Evolutionary conservation across 2,329 filamentous ascomycete genomes (phyloP), one percentile per base, ranked within the genome.

Genomic region (Paecilomyces fulvus): DNA sequence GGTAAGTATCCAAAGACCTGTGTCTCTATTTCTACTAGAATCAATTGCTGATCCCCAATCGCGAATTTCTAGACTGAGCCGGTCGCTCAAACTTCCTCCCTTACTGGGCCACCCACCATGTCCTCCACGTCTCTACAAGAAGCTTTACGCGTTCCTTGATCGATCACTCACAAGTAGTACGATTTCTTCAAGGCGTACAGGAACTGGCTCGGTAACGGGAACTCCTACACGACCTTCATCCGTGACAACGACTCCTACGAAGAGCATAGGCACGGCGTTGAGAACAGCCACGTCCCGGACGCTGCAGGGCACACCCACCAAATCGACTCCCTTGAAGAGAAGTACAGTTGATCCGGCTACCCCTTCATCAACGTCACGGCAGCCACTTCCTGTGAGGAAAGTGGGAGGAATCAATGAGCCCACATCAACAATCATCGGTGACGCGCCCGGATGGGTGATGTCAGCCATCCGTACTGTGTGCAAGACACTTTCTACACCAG

Each of bases 141-240:
- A 90, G 57, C 79, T 97, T 37, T 94, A 92, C 70, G 77, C 77
- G 30, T 91, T 92, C 68, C 83, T 97, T 58, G 87, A 92, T 63
- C 84, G 83, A 55, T 85, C 86, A 46, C 77, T 97, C 4, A 59
- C 64, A 10, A 58, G 67, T 51, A 66, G 76, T 33, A 66, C 68
- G 7, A 59, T 63, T 17, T 65, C 61, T 3, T 60, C 70, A n/a
- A 73, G 71, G 56, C 71, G 68, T 33, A 69, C 74, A 56, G 66
- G 65, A n/a, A 67, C 63, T 49, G 56, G 49, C 12, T 67, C 68
- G 1, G 37, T 43, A 7, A 23, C 51, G 9, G 21, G 43, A 10
- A 60, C 58, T n/a, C 58, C 58, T 3, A 52, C 30, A 17, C 54
- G 50, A 21, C 14, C 53, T 31, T 52, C 56, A 4, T 56, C 56